Percentiles rank a stretch among this genome's conserved stretches.
These are phyloP conservation scores for Dactylellina cionopaga DNA, from an alignment of 2,329 filamentous ascomycete genomes.

Conservation along the genomic window DNA sequence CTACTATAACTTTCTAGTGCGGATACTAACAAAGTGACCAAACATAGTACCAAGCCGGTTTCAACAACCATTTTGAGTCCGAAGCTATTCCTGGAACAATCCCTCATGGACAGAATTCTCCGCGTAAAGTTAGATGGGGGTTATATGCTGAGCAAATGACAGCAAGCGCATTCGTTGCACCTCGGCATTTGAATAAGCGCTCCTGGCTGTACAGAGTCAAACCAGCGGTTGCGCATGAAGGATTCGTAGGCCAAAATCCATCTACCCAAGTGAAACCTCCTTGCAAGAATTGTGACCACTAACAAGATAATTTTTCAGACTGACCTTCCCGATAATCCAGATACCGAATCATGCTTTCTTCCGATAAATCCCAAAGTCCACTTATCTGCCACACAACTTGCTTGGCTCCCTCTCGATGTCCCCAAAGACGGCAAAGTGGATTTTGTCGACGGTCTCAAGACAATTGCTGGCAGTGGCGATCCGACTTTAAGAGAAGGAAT, in stretches of 20 bases:
- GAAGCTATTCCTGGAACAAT: constrained; percentile 64
- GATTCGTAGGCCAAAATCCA: constrained; percentile 57
- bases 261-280: constrained; percentile 28
- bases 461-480: constrained; percentile 65
- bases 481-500: constrained; percentile 66
- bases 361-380: constrained; percentile 64
- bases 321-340: constrained; percentile 58
- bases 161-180: constrained; percentile 63
- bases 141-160: constrained; percentile 64
- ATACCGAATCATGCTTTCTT: constrained; percentile 63
- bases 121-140: constrained; percentile 62
- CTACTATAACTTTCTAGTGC: constrained; percentile 31
- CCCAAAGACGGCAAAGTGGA: constrained; percentile 60
- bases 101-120: constrained; percentile 64
- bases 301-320: too few species aligned
- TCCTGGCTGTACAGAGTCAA: constrained; percentile 64
- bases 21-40: background rate
- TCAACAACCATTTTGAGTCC: constrained; percentile 60
- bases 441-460: constrained; percentile 65
- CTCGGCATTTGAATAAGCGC: constrained; percentile 62
- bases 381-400: constrained; percentile 66
- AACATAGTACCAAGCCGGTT: constrained; percentile 12
- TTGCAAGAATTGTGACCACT: background rate
- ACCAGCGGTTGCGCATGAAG: constrained; percentile 62
- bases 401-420: constrained; percentile 63